These are phyloP conservation scores for Brassica juncea DNA, from an alignment of 345 rosid genomes.

Conservation along the genomic window DNA sequence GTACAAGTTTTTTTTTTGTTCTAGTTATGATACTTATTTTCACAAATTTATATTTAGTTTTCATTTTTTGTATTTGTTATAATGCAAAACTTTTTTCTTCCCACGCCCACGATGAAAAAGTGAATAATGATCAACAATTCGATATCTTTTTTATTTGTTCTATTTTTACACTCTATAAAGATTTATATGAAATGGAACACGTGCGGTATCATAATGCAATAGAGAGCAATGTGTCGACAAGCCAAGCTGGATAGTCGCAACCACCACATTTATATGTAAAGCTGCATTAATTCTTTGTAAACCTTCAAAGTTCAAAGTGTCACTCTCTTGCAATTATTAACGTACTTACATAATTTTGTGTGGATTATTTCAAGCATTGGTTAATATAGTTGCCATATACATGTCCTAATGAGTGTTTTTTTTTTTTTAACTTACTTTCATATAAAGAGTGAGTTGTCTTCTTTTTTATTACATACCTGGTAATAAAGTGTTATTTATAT, in stretches of 20 bases:
- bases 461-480: background rate
- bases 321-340: slow-evolving; percentile 27
- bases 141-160: background rate
- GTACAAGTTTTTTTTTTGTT: background rate
- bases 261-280: slow-evolving; percentile 33
- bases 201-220: slow-evolving; percentile 32
- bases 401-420: slow-evolving; percentile 6
- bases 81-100: background rate
- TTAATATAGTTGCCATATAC: background rate
- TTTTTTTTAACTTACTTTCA: background rate
- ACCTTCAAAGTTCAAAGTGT: slow-evolving; percentile 3
- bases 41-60: background rate
- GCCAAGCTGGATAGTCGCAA: slow-evolving; percentile 46
- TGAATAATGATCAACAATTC: background rate
- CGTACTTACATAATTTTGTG: slow-evolving; percentile 19
- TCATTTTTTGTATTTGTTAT: background rate
- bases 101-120: background rate
- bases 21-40: background rate
- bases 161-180: background rate
- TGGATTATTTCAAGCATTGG: background rate
- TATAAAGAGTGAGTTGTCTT: background rate
- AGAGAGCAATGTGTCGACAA: slow-evolving; percentile 30
- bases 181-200: slow-evolving; percentile 25
- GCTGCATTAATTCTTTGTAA: slow-evolving; percentile 29
- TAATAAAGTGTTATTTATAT: background rate